A percentile compares a stretch with the other conserved stretches of the same genome.
Evolutionary conservation across 2,329 filamentous ascomycete species (phyloP).

Genomic region (Chrysosporium keratinophilum): DNA sequence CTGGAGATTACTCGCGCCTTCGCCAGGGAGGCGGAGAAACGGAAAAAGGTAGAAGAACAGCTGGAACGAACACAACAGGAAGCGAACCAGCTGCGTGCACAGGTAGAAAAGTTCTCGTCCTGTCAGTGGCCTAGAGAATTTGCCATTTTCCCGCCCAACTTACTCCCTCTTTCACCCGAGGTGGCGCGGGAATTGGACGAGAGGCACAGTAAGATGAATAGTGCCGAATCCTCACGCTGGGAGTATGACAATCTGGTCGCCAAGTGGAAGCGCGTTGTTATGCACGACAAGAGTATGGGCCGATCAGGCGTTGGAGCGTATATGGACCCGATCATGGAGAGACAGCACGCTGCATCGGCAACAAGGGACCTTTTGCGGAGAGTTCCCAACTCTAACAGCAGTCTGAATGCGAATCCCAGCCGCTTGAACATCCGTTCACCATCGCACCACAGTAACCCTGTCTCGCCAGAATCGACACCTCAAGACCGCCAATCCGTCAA

Average conservation of each 20-base stretch:
- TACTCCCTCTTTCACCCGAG: conserved; percentile 31
- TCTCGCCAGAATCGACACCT: conserved; percentile 5
- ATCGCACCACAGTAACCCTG: conserved; percentile 8
- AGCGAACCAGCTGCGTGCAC: conserved; percentile 39
- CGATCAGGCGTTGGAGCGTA: conserved; percentile 17
- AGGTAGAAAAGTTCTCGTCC: conserved; percentile 37
- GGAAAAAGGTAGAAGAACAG: conserved; percentile 34
- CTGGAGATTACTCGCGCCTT: conserved; percentile 41
- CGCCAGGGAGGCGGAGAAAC: conserved; percentile 36
- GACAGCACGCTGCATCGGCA: conserved; percentile 2
- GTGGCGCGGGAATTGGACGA: conserved; percentile 30
- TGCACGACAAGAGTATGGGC: conserved; percentile 37
- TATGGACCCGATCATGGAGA: conserved; percentile 7
- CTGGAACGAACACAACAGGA: conserved; percentile 39
- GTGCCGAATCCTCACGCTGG: conserved; percentile 32
- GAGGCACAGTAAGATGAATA: conserved; percentile 26
- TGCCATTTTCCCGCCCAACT: conserved; percentile 39
- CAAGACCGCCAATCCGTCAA: conserved; percentile 1
- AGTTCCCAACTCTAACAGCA: conserved; percentile 2
- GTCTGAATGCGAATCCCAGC: conserved; percentile 1
- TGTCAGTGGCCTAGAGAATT: conserved; percentile 43
- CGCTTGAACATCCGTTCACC: conserved; percentile 8
- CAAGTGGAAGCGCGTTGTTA: conserved; percentile 41
- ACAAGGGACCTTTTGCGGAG: conserved; percentile 5
- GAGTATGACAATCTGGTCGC: conserved; percentile 40